Evolutionary conservation across 2,329 filamentous ascomycete genomes (phyloP).

Genomic region (Pseudocercospora fijiensis): DNA sequence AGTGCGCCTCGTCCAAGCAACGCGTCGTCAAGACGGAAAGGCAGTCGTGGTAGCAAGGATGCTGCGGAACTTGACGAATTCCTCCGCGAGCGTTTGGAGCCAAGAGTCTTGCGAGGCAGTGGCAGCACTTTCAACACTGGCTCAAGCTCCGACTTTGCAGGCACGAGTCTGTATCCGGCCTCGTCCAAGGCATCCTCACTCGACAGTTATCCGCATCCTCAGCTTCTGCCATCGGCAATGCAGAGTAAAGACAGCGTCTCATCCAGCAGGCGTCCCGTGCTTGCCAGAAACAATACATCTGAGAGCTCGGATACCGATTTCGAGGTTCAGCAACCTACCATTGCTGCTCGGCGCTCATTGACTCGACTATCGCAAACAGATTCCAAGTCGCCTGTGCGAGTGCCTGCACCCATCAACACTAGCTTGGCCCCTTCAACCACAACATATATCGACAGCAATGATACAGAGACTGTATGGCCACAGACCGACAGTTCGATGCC

Average conservation of each 20-base stretch:
- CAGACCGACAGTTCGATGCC: conserved; percentile 19
- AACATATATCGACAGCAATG: conserved; percentile 19
- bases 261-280: conserved; percentile 15
- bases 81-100: conserved; percentile 46
- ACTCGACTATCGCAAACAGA: conserved; percentile 21
- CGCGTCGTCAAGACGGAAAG: conserved; percentile 38
- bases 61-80: conserved; percentile 49
- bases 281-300: conserved; percentile 21
- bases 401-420: conserved; percentile 24
- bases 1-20: conserved; percentile 38
- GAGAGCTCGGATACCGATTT: conserved; percentile 32
- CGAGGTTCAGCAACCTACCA: conserved; percentile 14
- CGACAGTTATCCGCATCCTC: conserved; percentile 26
- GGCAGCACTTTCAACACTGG: conserved; percentile 39
- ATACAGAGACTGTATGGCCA: conserved; percentile 19
- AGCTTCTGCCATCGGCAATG: conserved; percentile 36
- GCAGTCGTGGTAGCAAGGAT: conserved; percentile 41
- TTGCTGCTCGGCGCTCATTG: conserved; percentile 25
- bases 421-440: conserved; percentile 9
- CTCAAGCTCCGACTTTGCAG: conserved; percentile 20
- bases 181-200: conserved; percentile 28
- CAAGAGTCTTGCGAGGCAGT: conserved; percentile 47
- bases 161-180: conserved; percentile 10
- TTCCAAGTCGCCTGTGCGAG: conserved; percentile 13
- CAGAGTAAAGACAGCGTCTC: conserved; percentile 13